A percentile compares a stretch with the other conserved stretches of the same genome.
phyloP scores from a whole-genome alignment of 441 rosid genomes.

The Erodium chrysanthum region DNA sequence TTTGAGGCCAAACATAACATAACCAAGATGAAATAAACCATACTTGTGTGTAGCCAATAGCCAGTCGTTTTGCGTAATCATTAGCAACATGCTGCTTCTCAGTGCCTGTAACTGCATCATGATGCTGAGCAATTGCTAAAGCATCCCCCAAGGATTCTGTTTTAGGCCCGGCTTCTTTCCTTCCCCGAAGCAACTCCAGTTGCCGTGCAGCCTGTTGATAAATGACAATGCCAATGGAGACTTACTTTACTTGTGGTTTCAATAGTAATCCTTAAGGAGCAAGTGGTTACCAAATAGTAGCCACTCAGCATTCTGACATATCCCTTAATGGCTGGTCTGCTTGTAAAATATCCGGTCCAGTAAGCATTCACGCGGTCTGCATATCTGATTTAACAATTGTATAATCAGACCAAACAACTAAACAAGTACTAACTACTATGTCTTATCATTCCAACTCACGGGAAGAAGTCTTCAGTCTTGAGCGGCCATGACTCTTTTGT shows the following conservation, averaged over 20 bases:
- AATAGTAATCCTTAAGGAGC: no score
- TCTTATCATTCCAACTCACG: conserved; percentile 46
- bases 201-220: conserved; percentile 79
- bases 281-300: conserved; percentile 93
- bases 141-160: conserved; percentile 88
- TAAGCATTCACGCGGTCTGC: conserved; percentile 92
- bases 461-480: conserved; percentile 84
- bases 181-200: conserved; percentile 78
- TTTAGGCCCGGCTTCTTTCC: conserved; percentile 52
- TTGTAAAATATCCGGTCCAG: conserved; percentile 97
- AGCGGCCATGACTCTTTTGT: conserved; percentile 71
- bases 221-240: conserved; percentile 15
- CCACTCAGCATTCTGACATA: conserved; percentile 90
- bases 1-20: conserved; percentile 13
- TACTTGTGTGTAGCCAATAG: conserved; percentile 85
- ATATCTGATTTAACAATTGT: conserved; percentile 48
- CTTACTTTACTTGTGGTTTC: no score
- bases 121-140: conserved; percentile 92
- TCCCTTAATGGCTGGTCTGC: conserved; percentile 87
- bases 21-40: conserved; percentile 18
- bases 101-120: conserved; percentile 93
- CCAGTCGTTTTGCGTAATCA: conserved; percentile 85
- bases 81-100: conserved; percentile 91
- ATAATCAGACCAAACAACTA: conserved; percentile 18
- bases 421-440: not conserved